Evolutionary conservation across 1,139 yeast species (phyloP).

Genomic region (Saccharomycopsis hybrid): DNA sequence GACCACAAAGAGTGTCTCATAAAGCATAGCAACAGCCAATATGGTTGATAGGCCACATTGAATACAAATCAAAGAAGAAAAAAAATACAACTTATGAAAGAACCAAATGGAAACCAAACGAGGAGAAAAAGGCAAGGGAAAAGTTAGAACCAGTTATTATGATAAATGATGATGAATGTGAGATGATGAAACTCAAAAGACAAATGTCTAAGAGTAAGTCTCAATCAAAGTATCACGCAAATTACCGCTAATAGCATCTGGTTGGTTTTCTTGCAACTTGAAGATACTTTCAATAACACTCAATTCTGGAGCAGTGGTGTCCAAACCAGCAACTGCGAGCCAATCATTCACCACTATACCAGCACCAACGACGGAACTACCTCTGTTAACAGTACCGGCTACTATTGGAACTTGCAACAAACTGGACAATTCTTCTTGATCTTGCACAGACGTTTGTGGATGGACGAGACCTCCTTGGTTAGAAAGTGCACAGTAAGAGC

Average conservation of each 20-base stretch:
- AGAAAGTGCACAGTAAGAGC: constrained; percentile 89
- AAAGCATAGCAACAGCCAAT: too few species aligned
- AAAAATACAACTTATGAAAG: too few species aligned
- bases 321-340: constrained; percentile 94
- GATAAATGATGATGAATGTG: too few species aligned
- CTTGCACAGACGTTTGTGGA: constrained; percentile 95
- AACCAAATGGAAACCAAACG: too few species aligned
- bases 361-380: constrained; percentile 96
- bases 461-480: constrained; percentile 98
- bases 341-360: constrained; percentile 99
- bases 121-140: too few species aligned
- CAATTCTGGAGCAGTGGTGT: constrained; percentile 97
- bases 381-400: constrained; percentile 98
- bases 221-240: constrained; percentile 88
- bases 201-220: constrained; percentile 58
- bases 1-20: too few species aligned
- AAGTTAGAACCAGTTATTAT: too few species aligned
- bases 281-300: constrained; percentile 95
- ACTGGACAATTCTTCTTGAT: constrained; percentile 95
- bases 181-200: too few species aligned
- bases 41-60: too few species aligned
- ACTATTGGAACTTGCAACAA: constrained; percentile 95
- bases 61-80: too few species aligned
- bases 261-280: constrained; percentile 84
- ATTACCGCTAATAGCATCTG: constrained; percentile 75